Base-by-base conservation (phyloP, 2,329 filamentous ascomycete species). In the Ceratocystis harringtonii region DNA sequence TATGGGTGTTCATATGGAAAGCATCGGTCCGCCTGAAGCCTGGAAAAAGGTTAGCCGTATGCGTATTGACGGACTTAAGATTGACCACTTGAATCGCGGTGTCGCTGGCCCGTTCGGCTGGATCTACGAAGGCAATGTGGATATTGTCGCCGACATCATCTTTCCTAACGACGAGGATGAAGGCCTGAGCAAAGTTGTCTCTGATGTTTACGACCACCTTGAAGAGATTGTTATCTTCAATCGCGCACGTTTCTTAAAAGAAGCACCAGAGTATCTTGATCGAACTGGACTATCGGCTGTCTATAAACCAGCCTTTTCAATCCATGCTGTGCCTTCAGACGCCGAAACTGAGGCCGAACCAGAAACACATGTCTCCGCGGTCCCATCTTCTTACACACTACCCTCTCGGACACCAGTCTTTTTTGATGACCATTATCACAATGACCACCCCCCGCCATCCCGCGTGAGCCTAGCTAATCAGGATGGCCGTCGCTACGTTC, bases 11-110 rank as follows among this genome's bases (percentile, higher is more conserved):
- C 66, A 67, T 58, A 61, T 55, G 48, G 60, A 65, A 32, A 86
- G 89, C 52, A 84, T 88, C 64, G 85, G 87, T 0, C 77, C 83
- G 2, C 63, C 63, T 4, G 84, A 84, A 66, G 85, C 85, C 0
- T 99, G 92, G 92, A 96, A 97, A 76, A 97, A 96, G 75, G 92
- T 96, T 70, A 96, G 87, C 72, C 84, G 94, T 28, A 84, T 97
- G 67, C 85, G 94, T 4, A 95, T 99, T 66, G 94, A 99, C 72
- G 91, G 88, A 0, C 80, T 99, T 8, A 95, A 88, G 72, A 96
- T 99, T 65, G 94, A 97, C 71, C 94, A 99, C 74, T 80, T 99
- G 8, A 99, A 99, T 73, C 85, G 91, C 52, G 92, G 92, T 28
- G 90, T 96, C 19, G 86, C 94, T 68, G 94, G 94, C 0, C 92